Conservation (phyloP, 805 yeast species). For the Metschnikowia corniflorae region DNA sequence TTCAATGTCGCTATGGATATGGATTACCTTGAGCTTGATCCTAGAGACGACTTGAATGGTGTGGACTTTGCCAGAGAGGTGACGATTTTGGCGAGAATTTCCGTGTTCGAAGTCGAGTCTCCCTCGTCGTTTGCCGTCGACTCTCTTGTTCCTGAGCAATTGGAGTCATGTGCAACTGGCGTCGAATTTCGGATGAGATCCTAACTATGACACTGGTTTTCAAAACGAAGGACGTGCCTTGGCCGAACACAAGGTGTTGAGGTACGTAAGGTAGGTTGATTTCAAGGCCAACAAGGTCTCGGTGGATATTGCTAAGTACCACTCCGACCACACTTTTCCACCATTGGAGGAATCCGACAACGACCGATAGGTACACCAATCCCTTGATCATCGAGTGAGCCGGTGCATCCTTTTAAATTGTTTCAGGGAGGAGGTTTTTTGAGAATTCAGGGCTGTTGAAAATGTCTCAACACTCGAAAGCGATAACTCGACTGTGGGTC, state of each 20-base stretch:
- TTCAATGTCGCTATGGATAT: constrained; percentile 82
- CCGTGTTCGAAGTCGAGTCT: constrained; percentile 80
- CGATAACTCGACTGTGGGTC: too few relatives aligned
- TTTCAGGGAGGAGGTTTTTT: too few relatives aligned
- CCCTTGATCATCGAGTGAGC: constrained; percentile 98
- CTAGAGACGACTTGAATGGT: constrained; percentile 98
- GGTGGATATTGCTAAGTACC: constrained; percentile 88
- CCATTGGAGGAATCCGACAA: constrained; percentile 94
- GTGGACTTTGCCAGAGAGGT: constrained; percentile 98
- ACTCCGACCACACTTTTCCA: constrained; percentile 90
- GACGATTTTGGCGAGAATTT: constrained; percentile 88
- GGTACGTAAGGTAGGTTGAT: constrained; percentile 92
- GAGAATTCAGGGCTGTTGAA: too few relatives aligned
- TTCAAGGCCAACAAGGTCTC: constrained; percentile 63
- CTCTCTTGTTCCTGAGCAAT: constrained; percentile 82
- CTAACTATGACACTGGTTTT: constrained; percentile 77
- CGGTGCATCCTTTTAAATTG: too few relatives aligned
- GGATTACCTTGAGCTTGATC: constrained; percentile 99
- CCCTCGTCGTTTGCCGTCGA: constrained; percentile 94
- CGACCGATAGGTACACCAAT: constrained; percentile 88
- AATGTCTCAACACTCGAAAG: too few relatives aligned
- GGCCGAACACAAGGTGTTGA: constrained; percentile 76
- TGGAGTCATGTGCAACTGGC: constrained; percentile 69
- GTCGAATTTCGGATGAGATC: constrained; percentile 75
- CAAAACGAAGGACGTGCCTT: constrained; percentile 80